Percentiles rank a stretch among this genome's conserved stretches.
phyloP scores from a whole-genome alignment of 2,329 filamentous ascomycete genomes.

The Mollisiaceae sp. region DNA sequence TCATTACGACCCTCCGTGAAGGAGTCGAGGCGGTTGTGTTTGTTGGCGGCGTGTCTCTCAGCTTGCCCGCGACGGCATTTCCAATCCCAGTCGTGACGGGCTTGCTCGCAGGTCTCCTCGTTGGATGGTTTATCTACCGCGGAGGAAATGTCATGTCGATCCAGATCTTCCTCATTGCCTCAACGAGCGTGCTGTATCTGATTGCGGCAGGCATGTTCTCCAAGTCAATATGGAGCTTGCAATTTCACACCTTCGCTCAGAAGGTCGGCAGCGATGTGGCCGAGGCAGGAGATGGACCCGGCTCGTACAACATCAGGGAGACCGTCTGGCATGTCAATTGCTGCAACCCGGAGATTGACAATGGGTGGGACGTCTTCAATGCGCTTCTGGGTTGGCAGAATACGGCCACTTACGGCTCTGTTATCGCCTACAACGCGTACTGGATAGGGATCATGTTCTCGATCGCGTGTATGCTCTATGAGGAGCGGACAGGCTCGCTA shows the following conservation, averaged over 20 bases:
- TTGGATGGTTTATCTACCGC: slow-evolving; percentile 76
- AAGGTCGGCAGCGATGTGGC: slow-evolving; percentile 54
- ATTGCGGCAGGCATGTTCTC: slow-evolving; percentile 82
- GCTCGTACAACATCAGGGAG: slow-evolving; percentile 76
- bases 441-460: slow-evolving; percentile 74
- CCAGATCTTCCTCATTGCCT: slow-evolving; percentile 77
- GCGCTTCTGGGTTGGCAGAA: slow-evolving; percentile 84
- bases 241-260: slow-evolving; percentile 65
- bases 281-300: slow-evolving; percentile 67
- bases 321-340: slow-evolving; percentile 86
- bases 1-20: not conserved
- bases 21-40: not conserved
- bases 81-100: not conserved
- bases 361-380: slow-evolving; percentile 85
- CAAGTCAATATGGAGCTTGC: slow-evolving; percentile 72
- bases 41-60: not conserved
- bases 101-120: slow-evolving; percentile 41
- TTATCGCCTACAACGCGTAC: slow-evolving; percentile 84
- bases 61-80: not conserved
- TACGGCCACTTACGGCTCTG: slow-evolving; percentile 83
- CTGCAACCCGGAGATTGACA: slow-evolving; percentile 72
- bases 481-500: slow-evolving; percentile 51
- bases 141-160: slow-evolving; percentile 65
- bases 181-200: slow-evolving; percentile 80
- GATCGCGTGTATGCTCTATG: slow-evolving; percentile 67